These are phyloP conservation scores for Pyricularia pennisetigena DNA, from an alignment of 2,329 filamentous ascomycete species.

Conservation along the genomic window DNA sequence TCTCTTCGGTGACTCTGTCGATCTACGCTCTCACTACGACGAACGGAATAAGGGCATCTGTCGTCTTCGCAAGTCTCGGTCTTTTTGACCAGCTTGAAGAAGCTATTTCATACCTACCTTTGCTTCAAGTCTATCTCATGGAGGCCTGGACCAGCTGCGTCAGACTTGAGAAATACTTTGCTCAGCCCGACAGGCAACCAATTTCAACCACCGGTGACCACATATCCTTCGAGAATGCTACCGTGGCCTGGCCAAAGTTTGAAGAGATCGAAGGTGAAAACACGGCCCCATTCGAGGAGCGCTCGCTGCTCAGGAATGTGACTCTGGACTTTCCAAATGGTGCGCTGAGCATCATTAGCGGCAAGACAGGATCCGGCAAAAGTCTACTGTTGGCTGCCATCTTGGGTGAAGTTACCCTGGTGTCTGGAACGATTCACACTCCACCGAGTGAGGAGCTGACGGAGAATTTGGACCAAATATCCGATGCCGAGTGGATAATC, in stretches of 20 bases:
- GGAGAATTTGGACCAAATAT: constrained; percentile 13
- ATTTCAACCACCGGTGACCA: constrained; percentile 15
- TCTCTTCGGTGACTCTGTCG: constrained; percentile 20
- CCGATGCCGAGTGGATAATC: constrained; percentile 21
- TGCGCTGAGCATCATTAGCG: constrained; percentile 24
- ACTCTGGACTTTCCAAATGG: constrained; percentile 22
- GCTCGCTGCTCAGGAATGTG: constrained; percentile 21
- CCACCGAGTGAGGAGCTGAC: constrained; percentile 15
- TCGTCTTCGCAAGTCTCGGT: constrained; percentile 24
- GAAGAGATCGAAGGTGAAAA: constrained; percentile 14
- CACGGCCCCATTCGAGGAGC: constrained; percentile 6
- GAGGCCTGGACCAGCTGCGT: constrained; percentile 25
- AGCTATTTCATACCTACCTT: constrained; percentile 19
- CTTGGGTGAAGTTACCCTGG: constrained; percentile 26
- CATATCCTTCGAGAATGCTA: constrained; percentile 19
- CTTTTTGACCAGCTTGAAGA: constrained; percentile 25
- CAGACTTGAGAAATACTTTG: constrained; percentile 22
- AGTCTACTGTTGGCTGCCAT: constrained; percentile 27
- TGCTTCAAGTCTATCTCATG: constrained; percentile 22
- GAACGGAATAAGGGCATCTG: constrained; percentile 20
- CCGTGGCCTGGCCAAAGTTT: constrained; percentile 22
- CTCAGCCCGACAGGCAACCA: constrained; percentile 18
- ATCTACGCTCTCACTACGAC: constrained; percentile 22
- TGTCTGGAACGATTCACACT: constrained; percentile 19
- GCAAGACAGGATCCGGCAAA: constrained; percentile 29